These are phyloP conservation scores for Hypoxylon fragiforme DNA, from an alignment of 495 filamentous ascomycete species.

Conservation along the genomic window DNA sequence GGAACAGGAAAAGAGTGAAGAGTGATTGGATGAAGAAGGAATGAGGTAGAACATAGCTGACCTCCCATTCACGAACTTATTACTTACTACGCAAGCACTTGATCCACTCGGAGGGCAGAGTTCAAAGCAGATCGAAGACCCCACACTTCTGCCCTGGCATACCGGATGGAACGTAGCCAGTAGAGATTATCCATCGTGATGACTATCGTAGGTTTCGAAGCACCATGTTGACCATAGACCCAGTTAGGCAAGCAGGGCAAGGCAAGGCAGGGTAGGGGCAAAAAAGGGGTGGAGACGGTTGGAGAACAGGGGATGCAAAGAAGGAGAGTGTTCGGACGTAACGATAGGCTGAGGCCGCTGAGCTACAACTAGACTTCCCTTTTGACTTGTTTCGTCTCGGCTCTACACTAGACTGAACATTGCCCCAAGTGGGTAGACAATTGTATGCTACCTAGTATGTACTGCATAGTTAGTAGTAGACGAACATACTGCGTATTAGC, in stretches of 20 bases:
- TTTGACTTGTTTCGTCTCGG: constrained; percentile 42
- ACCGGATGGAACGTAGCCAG: constrained; percentile 37
- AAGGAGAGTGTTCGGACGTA: constrained; percentile 11
- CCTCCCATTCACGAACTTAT: constrained; percentile 11
- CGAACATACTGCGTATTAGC: too few species aligned
- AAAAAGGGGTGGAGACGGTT: constrained; percentile 3
- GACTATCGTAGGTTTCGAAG: constrained; percentile 35
- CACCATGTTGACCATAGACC: constrained; percentile 27
- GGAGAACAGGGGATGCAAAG: constrained; percentile 20
- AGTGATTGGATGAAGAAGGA: constrained; percentile 37
- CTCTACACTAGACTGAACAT: constrained; percentile 24
- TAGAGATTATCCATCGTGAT: constrained; percentile 35
- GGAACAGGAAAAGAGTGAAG: constrained; percentile 28
- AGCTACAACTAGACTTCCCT: constrained; percentile 23
- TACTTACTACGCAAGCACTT: constrained; percentile 20
- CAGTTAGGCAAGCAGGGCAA: constrained; percentile 6
- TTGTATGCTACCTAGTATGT: too few species aligned
- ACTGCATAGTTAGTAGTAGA: too few species aligned
- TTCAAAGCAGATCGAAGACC: constrained; percentile 27
- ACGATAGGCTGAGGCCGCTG: constrained; percentile 31
- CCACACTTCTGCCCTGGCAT: constrained; percentile 10
- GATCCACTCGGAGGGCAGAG: constrained; percentile 28
- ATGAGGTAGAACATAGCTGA: constrained; percentile 28
- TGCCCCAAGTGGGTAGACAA: constrained; percentile 3
- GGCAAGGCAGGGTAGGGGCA: too few species aligned